These are phyloP conservation scores for Geotrichum ghanense DNA, from an alignment of 805 yeast genomes.

Conservation along the genomic window DNA sequence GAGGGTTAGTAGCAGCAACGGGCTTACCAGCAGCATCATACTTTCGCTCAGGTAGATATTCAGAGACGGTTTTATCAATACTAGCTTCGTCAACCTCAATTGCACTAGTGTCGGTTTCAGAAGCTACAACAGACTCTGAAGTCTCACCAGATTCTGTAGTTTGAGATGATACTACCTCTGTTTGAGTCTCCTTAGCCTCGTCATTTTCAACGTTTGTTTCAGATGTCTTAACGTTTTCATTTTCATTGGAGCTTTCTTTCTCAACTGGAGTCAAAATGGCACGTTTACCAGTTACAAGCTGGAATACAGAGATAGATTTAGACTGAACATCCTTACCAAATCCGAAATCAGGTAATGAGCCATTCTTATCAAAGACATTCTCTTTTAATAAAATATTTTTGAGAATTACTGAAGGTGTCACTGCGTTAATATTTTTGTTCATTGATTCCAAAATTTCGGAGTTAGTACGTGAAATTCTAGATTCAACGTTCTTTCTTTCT, in stretches of 20 bases:
- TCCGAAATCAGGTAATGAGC: slow-evolving; percentile 10
- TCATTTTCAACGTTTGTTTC: slow-evolving; percentile 4
- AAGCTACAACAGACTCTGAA: not conserved
- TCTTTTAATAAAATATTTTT: slow-evolving; percentile 18
- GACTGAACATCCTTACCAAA: slow-evolving; percentile 8
- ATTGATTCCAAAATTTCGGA: slow-evolving; percentile 31
- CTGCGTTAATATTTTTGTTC: slow-evolving; percentile 25
- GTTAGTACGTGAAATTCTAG: slow-evolving; percentile 31
- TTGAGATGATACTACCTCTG: slow-evolving; percentile 16
- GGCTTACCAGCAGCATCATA: slow-evolving; percentile 13
- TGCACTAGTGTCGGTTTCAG: slow-evolving; percentile 9
- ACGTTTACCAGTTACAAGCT: slow-evolving; percentile 16
- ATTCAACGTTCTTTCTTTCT: not conserved
- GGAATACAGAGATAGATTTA: slow-evolving; percentile 14
- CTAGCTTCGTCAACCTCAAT: slow-evolving; percentile 1
- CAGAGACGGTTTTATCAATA: slow-evolving; percentile 5
- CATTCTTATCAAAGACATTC: slow-evolving; percentile 10
- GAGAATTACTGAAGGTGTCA: slow-evolving; percentile 25
- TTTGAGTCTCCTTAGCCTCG: slow-evolving; percentile 24
- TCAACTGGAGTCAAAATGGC: slow-evolving; percentile 18
- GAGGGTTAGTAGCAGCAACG: not conserved
- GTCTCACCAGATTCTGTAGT: not conserved
- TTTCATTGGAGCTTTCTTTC: slow-evolving; percentile 8
- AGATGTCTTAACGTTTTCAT: not conserved
- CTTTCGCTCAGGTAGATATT: slow-evolving; percentile 8